Evolutionary conservation across 164 flowering plant species (phyloP).

Genomic region (Buxus sempervirens): DNA sequence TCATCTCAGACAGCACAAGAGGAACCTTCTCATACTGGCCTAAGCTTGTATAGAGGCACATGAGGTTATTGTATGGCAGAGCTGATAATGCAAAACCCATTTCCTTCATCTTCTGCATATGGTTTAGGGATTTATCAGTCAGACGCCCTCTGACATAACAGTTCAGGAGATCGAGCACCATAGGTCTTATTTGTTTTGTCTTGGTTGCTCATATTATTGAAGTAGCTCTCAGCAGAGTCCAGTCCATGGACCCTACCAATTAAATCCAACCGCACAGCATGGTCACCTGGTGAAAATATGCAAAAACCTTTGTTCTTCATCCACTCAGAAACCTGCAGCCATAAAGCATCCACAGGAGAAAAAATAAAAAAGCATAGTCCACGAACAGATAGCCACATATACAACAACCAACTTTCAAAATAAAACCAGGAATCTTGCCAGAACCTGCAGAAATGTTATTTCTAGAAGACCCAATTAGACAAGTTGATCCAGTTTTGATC

Average conservation of each 20-base stretch:
- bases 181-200: constrained; percentile 28
- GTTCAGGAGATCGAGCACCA: constrained; percentile 44
- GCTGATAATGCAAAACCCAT: constrained; percentile 23
- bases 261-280: constrained; percentile 41
- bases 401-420: too few species aligned
- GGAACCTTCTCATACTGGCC: constrained; percentile 39
- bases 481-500: too few species aligned
- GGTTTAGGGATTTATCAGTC: constrained; percentile 35
- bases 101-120: constrained; percentile 43
- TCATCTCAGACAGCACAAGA: constrained; percentile 38
- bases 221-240: constrained; percentile 43
- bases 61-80: constrained; percentile 36
- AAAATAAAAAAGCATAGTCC: background rate
- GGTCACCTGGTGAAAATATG: constrained; percentile 22
- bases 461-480: too few species aligned
- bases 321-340: constrained; percentile 45
- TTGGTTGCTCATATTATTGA: constrained; percentile 20
- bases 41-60: constrained; percentile 34
- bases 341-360: background rate
- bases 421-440: too few species aligned
- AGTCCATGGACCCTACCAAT: constrained; percentile 39
- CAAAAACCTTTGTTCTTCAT: constrained; percentile 20
- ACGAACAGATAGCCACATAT: too few species aligned
- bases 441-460: too few species aligned
- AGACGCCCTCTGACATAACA: constrained; percentile 44